Conservation (phyloP, 2,329 filamentous ascomycete genomes). For the Colletotrichum incanum region DNA sequence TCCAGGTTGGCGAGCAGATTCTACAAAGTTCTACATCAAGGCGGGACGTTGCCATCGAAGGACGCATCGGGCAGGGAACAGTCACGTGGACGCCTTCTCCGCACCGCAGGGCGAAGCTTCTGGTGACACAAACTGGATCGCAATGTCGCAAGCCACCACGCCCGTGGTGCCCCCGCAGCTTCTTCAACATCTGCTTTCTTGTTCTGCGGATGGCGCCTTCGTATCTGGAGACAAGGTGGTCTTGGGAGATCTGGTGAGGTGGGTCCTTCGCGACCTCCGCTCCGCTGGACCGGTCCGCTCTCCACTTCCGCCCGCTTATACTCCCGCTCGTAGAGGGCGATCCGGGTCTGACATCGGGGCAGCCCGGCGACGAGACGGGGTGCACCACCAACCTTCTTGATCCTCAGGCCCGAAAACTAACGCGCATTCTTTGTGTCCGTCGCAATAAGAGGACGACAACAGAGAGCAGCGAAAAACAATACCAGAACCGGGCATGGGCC, state of each 20-base stretch:
- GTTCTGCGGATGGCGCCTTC: background rate
- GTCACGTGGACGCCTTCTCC: slow-evolving; percentile 40
- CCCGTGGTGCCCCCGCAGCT: background rate
- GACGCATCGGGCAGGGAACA: slow-evolving; percentile 5
- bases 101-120: slow-evolving; percentile 37
- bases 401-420: background rate
- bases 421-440: background rate
- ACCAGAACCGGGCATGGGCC: slow-evolving; percentile 2
- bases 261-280: slow-evolving; percentile 6
- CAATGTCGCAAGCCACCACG: slow-evolving; percentile 18
- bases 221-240: background rate
- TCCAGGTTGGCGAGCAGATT: slow-evolving; percentile 15
- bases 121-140: slow-evolving; percentile 12
- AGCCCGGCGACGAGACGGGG: background rate
- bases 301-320: background rate
- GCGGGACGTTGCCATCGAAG: background rate
- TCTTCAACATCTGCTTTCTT: background rate
- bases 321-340: background rate
- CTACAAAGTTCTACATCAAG: slow-evolving; percentile 24
- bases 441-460: slow-evolving; percentile 1
- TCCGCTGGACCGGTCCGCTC: slow-evolving; percentile 12
- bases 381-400: background rate
- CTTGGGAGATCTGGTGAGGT: background rate
- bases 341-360: slow-evolving; percentile 11
- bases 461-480: background rate